Conservation (phyloP, 2,329 filamentous ascomycete species). For the Ramularia endophylla region DNA sequence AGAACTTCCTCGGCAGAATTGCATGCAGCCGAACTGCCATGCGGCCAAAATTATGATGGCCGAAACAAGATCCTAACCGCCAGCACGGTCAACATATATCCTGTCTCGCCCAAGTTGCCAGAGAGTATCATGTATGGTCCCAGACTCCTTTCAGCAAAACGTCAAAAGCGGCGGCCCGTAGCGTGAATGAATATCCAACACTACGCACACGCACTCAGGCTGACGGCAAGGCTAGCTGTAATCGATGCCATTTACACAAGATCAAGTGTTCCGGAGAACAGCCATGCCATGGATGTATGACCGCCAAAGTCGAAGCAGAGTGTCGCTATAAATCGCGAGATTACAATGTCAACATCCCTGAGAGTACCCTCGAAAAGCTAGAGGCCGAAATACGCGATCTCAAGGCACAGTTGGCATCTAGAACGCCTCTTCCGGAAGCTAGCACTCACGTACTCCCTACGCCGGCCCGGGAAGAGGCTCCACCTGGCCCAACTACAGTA, state of each 20-base stretch:
- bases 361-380: slow-evolving; percentile 21
- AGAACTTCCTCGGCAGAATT: too few relatives aligned
- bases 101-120: too few relatives aligned
- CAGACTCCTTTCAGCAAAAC: slow-evolving; percentile 3
- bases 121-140: not conserved
- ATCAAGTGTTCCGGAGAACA: slow-evolving; percentile 25
- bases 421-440: too few relatives aligned
- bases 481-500: too few relatives aligned
- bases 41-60: too few relatives aligned
- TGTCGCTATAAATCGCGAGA: slow-evolving; percentile 21
- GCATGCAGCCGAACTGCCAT: too few relatives aligned
- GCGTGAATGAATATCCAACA: slow-evolving; percentile 3
- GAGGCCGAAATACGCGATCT: slow-evolving; percentile 16
- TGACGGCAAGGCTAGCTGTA: slow-evolving; percentile 12
- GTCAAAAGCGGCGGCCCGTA: slow-evolving; percentile 12
- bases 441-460: too few relatives aligned
- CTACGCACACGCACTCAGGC: not conserved
- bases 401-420: too few relatives aligned
- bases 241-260: slow-evolving; percentile 23
- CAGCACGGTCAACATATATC: not conserved
- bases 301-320: slow-evolving; percentile 13
- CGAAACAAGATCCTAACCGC: not conserved
- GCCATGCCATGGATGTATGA: slow-evolving; percentile 19
- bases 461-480: too few relatives aligned
- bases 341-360: slow-evolving; percentile 20